These are phyloP conservation scores for Hygrophoropsis aurantiaca DNA, from an alignment of 768 basidiomycete genomes.

Conservation along the genomic window DNA sequence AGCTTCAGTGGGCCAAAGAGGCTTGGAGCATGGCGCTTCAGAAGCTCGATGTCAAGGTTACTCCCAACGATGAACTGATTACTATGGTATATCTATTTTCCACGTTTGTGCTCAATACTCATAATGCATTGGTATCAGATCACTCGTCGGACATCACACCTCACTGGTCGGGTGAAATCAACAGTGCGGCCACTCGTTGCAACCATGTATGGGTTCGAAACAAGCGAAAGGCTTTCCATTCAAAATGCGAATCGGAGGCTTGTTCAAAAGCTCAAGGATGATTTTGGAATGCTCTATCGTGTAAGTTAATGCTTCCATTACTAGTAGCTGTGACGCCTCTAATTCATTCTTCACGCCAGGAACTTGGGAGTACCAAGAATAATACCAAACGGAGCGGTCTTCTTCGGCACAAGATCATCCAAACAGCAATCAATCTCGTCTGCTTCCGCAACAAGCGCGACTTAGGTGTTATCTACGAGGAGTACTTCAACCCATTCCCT, in stretches of 20 bases:
- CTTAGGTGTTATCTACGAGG: constrained; percentile 13
- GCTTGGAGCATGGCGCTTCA: constrained; percentile 1
- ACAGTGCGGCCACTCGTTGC: constrained; percentile 15
- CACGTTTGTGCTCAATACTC: background rate
- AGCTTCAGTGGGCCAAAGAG: constrained; percentile 1
- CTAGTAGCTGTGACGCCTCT: background rate
- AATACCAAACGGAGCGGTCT: background rate
- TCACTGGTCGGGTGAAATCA: constrained; percentile 20
- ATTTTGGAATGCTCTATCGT: constrained; percentile 10
- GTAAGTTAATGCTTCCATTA: constrained; percentile 1
- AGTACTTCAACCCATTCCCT: constrained; percentile 16
- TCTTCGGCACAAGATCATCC: constrained; percentile 11
- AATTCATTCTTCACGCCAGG: background rate
- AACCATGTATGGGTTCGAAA: constrained; percentile 18
- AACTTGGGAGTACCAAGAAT: background rate
- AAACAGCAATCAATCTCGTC: constrained; percentile 15
- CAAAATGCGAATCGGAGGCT: constrained; percentile 14
- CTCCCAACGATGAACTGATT: background rate
- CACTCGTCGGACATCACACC: constrained; percentile 14
- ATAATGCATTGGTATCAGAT: background rate
- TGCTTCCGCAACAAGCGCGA: constrained; percentile 20
- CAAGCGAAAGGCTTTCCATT: constrained; percentile 13
- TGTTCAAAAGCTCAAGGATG: constrained; percentile 9
- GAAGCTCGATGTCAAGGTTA: too few species aligned
- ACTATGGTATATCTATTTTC: background rate